Evolutionary conservation across 2,329 filamentous ascomycete genomes (phyloP).

Genomic region (Knufia fluminis): DNA sequence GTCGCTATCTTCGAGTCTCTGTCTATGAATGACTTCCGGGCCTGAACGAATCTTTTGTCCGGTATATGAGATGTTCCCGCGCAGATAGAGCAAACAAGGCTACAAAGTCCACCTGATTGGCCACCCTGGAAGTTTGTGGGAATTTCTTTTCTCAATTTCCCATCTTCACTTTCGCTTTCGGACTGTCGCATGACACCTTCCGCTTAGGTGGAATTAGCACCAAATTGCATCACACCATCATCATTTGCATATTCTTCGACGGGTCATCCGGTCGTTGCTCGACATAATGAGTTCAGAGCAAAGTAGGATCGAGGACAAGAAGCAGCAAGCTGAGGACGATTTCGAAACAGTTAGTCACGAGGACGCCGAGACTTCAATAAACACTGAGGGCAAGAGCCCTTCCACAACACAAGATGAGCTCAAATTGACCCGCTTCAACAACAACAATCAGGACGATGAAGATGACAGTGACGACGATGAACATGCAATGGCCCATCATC

Average conservation of each 20-base stretch:
- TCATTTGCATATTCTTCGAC: neutral
- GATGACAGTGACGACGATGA: slow-evolving; percentile 20
- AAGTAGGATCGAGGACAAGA: neutral
- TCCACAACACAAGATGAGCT: slow-evolving; percentile 10
- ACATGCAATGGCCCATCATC: slow-evolving; percentile 20
- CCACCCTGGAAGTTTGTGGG: neutral
- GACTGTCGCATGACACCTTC: slow-evolving; percentile 1
- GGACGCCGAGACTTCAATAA: slow-evolving; percentile 20
- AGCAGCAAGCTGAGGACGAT: slow-evolving; percentile 19
- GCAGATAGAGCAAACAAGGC: neutral
- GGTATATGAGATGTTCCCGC: neutral
- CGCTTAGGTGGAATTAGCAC: neutral
- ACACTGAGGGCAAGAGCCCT: slow-evolving; percentile 6
- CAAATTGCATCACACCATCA: neutral
- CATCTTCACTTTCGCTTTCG: neutral
- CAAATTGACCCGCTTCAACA: slow-evolving; percentile 17
- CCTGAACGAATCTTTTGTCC: neutral
- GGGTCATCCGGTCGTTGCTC: neutral
- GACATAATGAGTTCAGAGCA: slow-evolving; percentile 1
- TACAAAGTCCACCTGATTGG: neutral
- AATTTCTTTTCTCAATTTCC: neutral
- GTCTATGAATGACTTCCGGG: too few species aligned
- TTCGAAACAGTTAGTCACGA: slow-evolving; percentile 21
- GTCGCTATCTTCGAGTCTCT: too few species aligned
- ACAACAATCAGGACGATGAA: slow-evolving; percentile 17